Evolutionary conservation across 371 early-diverging fungal genomes (phyloP), one percentile per base, ranked within the genome.

Genomic region (Conidiobolus coronatus): DNA sequence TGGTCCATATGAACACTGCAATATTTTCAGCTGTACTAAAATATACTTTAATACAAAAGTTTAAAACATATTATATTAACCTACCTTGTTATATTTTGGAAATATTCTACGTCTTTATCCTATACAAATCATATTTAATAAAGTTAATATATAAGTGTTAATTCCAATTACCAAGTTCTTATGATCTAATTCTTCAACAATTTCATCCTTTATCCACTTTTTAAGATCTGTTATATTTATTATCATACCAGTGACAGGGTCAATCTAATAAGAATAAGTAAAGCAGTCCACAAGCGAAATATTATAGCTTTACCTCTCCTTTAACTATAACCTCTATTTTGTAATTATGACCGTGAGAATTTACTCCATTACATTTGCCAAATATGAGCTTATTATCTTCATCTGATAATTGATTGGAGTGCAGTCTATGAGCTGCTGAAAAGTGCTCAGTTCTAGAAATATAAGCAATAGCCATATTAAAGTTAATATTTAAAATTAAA

Each of bases 261-360:
- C 29, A 29, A 29, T 29, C 29, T 29, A 29, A 29, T n/a, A n/a
- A n/a, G n/a, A n/a, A n/a, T n/a, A n/a, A n/a, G n/a, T n/a, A n/a
- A n/a, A n/a, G n/a, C n/a, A n/a, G n/a, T n/a, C n/a, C n/a, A n/a
- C n/a, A n/a, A n/a, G n/a, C n/a, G n/a, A n/a, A n/a, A n/a, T 14
- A 14, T 39, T 39, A 17, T 19, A 33, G 7, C 13, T 22, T 44
- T 52, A 67, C 65, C 50, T 63, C 56, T 29, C 87, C 87, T 50
- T 68, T 68, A 36, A 88, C 60, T 2, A 73, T 71, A 8, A 81
- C 76, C 51, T 83, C 79, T 2, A 84, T 77, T 71, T 70, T 73
- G 54, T 86, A 87, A 61, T 86, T 87, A 64, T 90, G 87, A 0
- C 90, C 88, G 55, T 90, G 88, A 38, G 72, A 79, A 56, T 89